Conservation (phyloP, 495 filamentous ascomycete genomes). For the Aspergillus sparsus region DNA sequence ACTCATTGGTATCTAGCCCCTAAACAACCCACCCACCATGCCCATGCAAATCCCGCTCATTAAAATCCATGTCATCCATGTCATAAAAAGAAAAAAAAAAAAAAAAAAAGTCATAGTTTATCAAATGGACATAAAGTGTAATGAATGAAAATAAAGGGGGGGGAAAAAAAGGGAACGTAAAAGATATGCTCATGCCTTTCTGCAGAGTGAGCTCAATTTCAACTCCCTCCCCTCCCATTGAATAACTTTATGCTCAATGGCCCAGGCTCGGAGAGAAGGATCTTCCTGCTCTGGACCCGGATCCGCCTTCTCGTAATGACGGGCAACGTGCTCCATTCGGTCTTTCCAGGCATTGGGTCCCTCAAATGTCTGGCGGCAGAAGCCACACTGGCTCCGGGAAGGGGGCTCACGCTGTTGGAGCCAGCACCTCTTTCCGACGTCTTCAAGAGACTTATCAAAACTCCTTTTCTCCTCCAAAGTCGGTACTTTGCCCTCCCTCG, state of each 20-base stretch:
- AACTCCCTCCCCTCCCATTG: slow-evolving; percentile 15
- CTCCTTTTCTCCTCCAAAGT: slow-evolving; percentile 41
- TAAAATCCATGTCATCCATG: too few species aligned
- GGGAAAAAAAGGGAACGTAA: slow-evolving; percentile 10
- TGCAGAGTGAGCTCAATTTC: slow-evolving; percentile 18
- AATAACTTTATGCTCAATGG: slow-evolving; percentile 49
- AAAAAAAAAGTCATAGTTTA: background rate
- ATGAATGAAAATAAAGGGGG: background rate
- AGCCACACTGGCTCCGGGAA: slow-evolving; percentile 62
- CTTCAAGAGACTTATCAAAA: slow-evolving; percentile 48
- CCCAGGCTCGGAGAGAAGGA: slow-evolving; percentile 51
- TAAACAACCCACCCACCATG: background rate
- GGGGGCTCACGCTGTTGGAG: slow-evolving; percentile 63
- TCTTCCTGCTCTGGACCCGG: slow-evolving; percentile 45
- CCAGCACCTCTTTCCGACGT: slow-evolving; percentile 59
- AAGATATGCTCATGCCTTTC: slow-evolving; percentile 7
- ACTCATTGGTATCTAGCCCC: too few species aligned
- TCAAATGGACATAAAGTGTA: slow-evolving; percentile 2
- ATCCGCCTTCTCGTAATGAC: slow-evolving; percentile 66
- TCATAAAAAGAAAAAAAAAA: background rate
- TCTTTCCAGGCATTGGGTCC: slow-evolving; percentile 73
- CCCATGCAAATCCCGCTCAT: too few species aligned
- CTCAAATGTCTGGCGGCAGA: slow-evolving; percentile 62
- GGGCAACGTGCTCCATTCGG: slow-evolving; percentile 88
- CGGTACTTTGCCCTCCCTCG: slow-evolving; percentile 36